phyloP scores from a whole-genome alignment of 768 basidiomycete species.

The Calocera viscosa region DNA sequence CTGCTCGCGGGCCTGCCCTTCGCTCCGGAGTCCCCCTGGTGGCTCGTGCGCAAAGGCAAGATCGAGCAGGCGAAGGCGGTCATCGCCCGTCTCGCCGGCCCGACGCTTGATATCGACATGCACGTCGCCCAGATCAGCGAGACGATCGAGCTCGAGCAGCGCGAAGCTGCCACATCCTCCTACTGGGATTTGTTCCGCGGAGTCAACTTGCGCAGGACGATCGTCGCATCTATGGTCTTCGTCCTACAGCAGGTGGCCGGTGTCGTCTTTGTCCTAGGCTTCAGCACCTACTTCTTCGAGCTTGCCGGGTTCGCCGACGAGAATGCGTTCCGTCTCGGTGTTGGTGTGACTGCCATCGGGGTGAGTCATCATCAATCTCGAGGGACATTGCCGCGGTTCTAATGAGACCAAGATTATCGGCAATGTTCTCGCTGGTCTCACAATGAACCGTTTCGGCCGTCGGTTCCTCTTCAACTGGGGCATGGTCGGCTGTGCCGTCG shows the following conservation, averaged over 20 bases:
- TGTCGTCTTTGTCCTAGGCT: conserved; percentile 16
- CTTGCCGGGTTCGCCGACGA: conserved; percentile 20
- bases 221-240: conserved; percentile 24
- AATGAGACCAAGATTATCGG: neutral
- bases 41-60: conserved; percentile 23
- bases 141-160: conserved; percentile 28
- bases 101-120: conserved; percentile 24
- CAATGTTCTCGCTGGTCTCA: neutral
- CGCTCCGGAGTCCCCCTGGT: conserved; percentile 23
- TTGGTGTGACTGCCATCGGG: conserved; percentile 10
- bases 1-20: conserved; percentile 22
- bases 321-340: conserved; percentile 19
- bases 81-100: conserved; percentile 17
- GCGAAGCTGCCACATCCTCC: conserved; percentile 22
- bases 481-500: conserved; percentile 15
- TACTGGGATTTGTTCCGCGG: conserved; percentile 28
- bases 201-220: conserved; percentile 26
- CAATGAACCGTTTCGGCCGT: neutral
- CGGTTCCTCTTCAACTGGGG: conserved; percentile 11
- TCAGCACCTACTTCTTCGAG: conserved; percentile 17
- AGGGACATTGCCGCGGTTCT: neutral
- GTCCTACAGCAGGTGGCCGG: conserved; percentile 24
- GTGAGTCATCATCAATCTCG: neutral
- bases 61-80: conserved; percentile 22
- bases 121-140: conserved; percentile 27